Base-by-base conservation (phyloP, 2,329 filamentous ascomycete genomes). In the Sporothrix phasma region DNA sequence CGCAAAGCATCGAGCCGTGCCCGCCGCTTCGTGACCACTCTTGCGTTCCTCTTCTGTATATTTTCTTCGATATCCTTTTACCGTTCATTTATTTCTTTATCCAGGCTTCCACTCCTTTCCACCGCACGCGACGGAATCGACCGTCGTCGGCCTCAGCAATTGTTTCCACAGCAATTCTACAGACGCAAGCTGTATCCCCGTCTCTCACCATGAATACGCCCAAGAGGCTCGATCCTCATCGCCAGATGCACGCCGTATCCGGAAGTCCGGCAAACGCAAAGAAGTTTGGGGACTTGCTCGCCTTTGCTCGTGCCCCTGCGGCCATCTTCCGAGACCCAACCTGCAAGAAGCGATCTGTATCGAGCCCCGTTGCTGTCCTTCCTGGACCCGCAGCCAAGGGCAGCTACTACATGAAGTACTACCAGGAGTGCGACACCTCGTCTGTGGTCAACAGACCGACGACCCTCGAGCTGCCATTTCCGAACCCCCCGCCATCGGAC, bases 361-460 rank as follows among this genome's bases (percentile, higher is more conserved):
- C 49, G 1, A 61, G 56, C 19, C 56, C 63, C 19, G 37, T 64
- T 6, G 39, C 53, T 22, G 63, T 61, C 24, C 41, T 64, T 4
- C 56, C 24, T 1, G 56, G n/a, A 3, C 39, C 58, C 5, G 29
- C 58, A 2, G 26, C 47, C 45, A 43, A 41, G 37, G 58, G 47
- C 17, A 56, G 49, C 29, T 61, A 61, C 31, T 64, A 61, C 31
- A 61, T 59, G 45, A 53, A 61, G 22, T 64, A 64, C 29, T 34
- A 37, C 22, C 63, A 45, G 17, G 37, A 45, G 3, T 17, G 29
- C 34, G 24, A 43, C 46, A 8, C 19, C 26, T 26, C 31, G 1
- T 63, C 29, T 17, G 34, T 26, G 37, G 19, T 22, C 7, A 15
- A 7, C 5, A 31, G 45, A 6, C 56, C 56, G 7, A 43, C 39